Evolutionary conservation across 208 protist species (phyloP), one percentile per base, ranked within the genome.

Genomic region (Acanthamoeba triangularis): DNA sequence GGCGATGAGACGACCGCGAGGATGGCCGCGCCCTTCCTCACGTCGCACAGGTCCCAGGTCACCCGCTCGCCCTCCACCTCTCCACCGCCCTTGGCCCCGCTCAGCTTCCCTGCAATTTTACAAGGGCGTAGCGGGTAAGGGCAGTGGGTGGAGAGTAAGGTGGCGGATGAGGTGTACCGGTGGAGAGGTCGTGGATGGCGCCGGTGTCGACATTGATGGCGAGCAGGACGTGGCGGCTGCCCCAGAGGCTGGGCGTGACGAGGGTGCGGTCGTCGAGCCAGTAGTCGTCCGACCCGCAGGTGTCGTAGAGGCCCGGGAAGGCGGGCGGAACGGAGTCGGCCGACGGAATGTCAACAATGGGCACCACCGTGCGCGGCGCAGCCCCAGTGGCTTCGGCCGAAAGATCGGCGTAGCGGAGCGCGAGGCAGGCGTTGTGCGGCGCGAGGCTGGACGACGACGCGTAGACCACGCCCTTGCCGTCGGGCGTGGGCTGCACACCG

Each of bases 151-250:
- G 30, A 72, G 8, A 6, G 2, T 85, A 28, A 72, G 30, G n/a
- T 35, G 65, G 76, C 35, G 23, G 69, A 10, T 78, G 69, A 8
- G n/a, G 0, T 10, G 44, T 28, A 49, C 76, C 41, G 6, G 23
- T 14, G 44, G 76, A 49, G 23, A 85, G 47, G 41, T 85, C 23
- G 76, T 49, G 35, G 44, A 85, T 18, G 44, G 76, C 76, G 76
- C 76, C 76, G 16, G 76, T 85, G 44, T n/a, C 35, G 76, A 85
- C 30, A 23, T 85, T 56, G 41, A 85, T 85, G 76, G 76, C 76
- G 3, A 85, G 44, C n/a, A 85, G 76, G 47, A 85, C 76, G 14
- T 85, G 76, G 35, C 76, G 35, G 76, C 76, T 85, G 23, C 76
- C 76, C 76, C 76, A 85, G 10, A 59, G 47, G 76, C 76, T 85